A percentile compares a stretch with the other conserved stretches of the same genome.
These are phyloP conservation scores for Phaeotremella fagi DNA, from an alignment of 768 basidiomycete genomes.

Conservation along the genomic window DNA sequence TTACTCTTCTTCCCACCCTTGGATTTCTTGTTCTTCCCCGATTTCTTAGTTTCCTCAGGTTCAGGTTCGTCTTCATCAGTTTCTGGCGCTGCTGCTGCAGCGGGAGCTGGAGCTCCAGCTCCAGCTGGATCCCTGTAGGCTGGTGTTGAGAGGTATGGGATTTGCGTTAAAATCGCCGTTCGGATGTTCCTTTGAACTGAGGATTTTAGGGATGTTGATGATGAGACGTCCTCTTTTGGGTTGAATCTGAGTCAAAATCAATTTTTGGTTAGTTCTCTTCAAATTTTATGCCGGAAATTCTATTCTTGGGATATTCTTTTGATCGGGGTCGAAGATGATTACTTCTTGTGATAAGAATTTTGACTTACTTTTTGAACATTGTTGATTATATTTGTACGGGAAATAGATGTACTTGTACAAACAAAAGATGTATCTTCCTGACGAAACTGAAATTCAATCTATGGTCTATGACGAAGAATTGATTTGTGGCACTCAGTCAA, in stretches of 20 bases:
- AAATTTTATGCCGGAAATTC: too few relatives aligned
- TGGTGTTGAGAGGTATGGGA: conserved; percentile 51
- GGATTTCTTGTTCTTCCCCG: conserved; percentile 10
- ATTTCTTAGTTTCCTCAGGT: conserved; percentile 7
- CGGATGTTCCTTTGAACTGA: conserved; percentile 90
- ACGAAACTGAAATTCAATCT: too few relatives aligned
- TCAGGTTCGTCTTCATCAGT: conserved; percentile 20
- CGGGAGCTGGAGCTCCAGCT: conserved; percentile 26
- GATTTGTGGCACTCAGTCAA: too few relatives aligned
- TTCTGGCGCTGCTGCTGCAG: conserved; percentile 4
- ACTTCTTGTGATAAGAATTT: background rate
- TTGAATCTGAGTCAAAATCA: conserved; percentile 53
- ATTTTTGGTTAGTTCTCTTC: too few relatives aligned
- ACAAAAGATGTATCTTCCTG: too few relatives aligned
- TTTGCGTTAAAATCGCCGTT: conserved; percentile 69
- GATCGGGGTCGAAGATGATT: background rate
- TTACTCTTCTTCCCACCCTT: conserved; percentile 28
- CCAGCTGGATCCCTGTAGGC: conserved; percentile 53
- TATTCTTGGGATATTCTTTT: too few relatives aligned
- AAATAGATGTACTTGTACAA: too few relatives aligned
- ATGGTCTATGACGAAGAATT: too few relatives aligned
- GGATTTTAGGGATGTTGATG: conserved; percentile 85
- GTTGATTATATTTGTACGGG: too few relatives aligned
- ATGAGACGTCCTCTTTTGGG: conserved; percentile 68
- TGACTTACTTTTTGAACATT: conserved; percentile 50